A percentile compares a stretch with the other conserved stretches of the same genome.
phyloP scores from a whole-genome alignment of 2,329 filamentous ascomycete species.

The Fulvia fulva region DNA sequence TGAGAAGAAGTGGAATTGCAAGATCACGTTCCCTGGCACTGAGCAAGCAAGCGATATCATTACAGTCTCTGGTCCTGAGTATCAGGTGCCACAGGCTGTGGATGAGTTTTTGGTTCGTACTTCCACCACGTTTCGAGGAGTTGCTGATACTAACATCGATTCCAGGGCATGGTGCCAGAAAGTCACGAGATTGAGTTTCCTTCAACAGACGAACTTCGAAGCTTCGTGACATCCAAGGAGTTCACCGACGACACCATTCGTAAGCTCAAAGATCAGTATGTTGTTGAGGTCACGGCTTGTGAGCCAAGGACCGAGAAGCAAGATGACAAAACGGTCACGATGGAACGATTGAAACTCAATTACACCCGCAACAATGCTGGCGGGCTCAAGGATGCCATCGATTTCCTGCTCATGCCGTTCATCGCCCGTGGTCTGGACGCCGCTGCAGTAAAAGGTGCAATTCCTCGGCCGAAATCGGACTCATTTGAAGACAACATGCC shows the following conservation, averaged over 20 bases:
- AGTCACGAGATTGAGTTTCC: conserved; percentile 86
- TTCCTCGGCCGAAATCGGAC: conserved; percentile 96
- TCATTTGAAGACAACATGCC: conserved; percentile 96
- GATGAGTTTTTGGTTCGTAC: conserved; percentile 77
- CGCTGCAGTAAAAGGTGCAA: conserved; percentile 84
- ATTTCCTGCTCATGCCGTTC: conserved; percentile 82
- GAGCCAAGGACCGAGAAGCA: conserved; percentile 41
- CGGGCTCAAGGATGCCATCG: conserved; percentile 90
- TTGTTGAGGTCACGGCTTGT: conserved; percentile 78
- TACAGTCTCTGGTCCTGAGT: conserved; percentile 92
- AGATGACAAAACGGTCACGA: conserved; percentile 39
- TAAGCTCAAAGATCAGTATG: conserved; percentile 86
- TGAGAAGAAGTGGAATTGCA: conserved; percentile 99
- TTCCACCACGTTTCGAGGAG: neutral
- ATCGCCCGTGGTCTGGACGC: conserved; percentile 86
- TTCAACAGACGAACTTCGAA: conserved; percentile 68
- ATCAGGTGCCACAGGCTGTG: conserved; percentile 94
- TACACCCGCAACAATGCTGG: conserved; percentile 98
- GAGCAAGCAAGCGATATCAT: conserved; percentile 96
- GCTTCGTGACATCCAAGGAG: conserved; percentile 75
- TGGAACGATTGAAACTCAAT: conserved; percentile 47
- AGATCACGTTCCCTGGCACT: conserved; percentile 96
- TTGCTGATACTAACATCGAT: conserved; percentile 29
- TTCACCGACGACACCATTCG: conserved; percentile 75
- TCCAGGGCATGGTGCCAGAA: conserved; percentile 90